Base-by-base conservation (phyloP, 495 filamentous ascomycete genomes). In the Sporormia fimetaria region DNA sequence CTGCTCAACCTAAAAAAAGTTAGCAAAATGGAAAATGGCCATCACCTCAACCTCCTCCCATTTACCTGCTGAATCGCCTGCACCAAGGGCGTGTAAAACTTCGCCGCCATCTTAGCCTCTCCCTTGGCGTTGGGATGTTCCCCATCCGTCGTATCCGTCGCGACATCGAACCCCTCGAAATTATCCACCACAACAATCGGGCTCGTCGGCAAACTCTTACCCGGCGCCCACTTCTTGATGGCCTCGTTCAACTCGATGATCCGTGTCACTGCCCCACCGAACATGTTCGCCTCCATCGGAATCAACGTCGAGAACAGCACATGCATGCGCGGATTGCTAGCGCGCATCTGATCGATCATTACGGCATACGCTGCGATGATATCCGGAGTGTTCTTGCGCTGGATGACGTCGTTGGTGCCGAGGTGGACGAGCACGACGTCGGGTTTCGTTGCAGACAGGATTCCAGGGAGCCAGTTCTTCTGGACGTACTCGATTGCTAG, bases 391-490 rank as follows among this genome's bases (percentile, higher is more conserved):
- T 12, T 17, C 29, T 24, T 32, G 12, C 21, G n/a, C 14, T 36
- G 14, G 7, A 42, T 28, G 1, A 47, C 33, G 21, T 52, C 49
- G 27, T 52, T 52, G 5, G 49, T 52, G n/a, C 49, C 49, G 4
- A 52, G 21, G 22, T 47, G 49, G 36, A 52, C 43, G 21, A 52
- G 12, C 17, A 52, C 35, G 16, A 52, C 32, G 24, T 52, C 42
- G 1, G 49, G 49, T 21, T 32, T 41, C 7, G 31, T 12, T 16
- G 20, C 17, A 11, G 4, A 18, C 12, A 52, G 40, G 37, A 37
- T 47, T 3, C 37, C 37, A 3, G 35, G 6, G 20, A 52, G 43
- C 8, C 33, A 15, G 31, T 37, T 36, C 17, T 52, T 35, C 3
- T 15, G 11, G 16, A 30, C 49, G 25, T 32, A 37, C 2, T 42